Evolutionary conservation across 2,329 filamentous ascomycete species (phyloP), one percentile per base, ranked within the genome.

Genomic region (Tolypocladium amazonense): DNA sequence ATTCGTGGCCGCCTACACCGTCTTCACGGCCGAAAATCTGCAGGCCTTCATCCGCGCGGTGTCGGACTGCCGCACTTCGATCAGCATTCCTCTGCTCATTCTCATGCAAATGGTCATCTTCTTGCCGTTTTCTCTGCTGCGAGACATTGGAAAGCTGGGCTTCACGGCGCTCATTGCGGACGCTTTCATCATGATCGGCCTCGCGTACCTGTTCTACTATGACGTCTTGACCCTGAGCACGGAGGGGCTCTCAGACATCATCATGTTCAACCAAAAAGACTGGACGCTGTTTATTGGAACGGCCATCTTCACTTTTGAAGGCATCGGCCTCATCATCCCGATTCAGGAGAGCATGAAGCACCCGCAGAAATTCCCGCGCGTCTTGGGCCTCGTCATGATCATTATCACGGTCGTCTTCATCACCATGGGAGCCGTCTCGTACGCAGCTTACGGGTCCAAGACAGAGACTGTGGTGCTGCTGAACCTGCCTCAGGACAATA

Each of bases 271-370:
- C 77, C 75, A 88, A 47, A 85, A 88, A 62, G 88, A 92, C 72
- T 99, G 95, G 94, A 96, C 94, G 0, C 82, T 99, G 5, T 97
- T 99, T 73, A 99, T 99, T 67, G 95, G 94, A 62, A 99, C 95
- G 0, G 94, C 95, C 35, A 97, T 99, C 71, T 99, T 99, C 77
- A 97, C 94, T 0, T 99, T 97, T 70, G 94, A 99, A 72, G 94
- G 94, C 35, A 95, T 99, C 62, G 95, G 94, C 15, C 84, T 99
- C 56, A 95, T 99, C 73, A 97, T 99, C 63, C 94, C 95, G 0
- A 97, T 99, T 62, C 95, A 99, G 74, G 92, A 95, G 69, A 95
- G 92, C 27, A 99, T 99, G 94, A 89, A 88, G 70, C 81, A 92
- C 50, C 95, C 93, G 0, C 80, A 87, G 64, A 93, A 96, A 72